Evolutionary conservation across 139 green algal genomes (phyloP).

Genomic region (Axilococcus clingmanii): DNA sequence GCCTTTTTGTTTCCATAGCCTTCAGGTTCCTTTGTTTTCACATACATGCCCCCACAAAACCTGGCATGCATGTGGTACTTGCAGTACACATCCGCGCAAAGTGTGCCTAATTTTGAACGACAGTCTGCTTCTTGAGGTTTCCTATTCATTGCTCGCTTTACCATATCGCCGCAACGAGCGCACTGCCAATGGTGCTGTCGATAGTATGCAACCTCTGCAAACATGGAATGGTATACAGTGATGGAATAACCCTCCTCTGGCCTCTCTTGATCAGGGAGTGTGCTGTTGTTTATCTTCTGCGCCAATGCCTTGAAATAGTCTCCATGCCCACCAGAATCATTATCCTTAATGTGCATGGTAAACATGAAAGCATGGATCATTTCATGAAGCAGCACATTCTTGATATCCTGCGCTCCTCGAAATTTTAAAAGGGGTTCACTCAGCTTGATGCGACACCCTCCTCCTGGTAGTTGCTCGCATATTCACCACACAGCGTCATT

Average conservation of each 20-base stretch:
- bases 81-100: conserved; percentile 43
- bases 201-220: conserved; percentile 51
- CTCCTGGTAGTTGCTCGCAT: conserved; percentile 33
- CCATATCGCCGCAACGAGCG: conserved; percentile 28
- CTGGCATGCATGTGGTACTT: conserved; percentile 44
- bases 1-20: conserved; percentile 5
- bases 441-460: conserved; percentile 61
- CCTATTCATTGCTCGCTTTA: conserved; percentile 58
- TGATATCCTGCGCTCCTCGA: conserved; percentile 56
- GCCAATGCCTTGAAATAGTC: conserved; percentile 44
- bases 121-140: conserved; percentile 58
- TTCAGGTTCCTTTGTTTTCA: conserved; percentile 36
- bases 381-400: conserved; percentile 59
- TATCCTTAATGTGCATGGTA: conserved; percentile 38
- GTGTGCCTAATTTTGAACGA: conserved; percentile 12
- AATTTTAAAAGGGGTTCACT: conserved; percentile 67
- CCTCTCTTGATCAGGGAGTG: conserved; percentile 37
- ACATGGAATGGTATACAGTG: conserved; percentile 51
- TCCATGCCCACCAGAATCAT: conserved; percentile 46
- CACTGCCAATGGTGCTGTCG: conserved; percentile 46
- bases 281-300: conserved; percentile 45
- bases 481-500: conserved; percentile 72
- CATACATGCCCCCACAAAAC: conserved; percentile 43
- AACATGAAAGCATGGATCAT: conserved; percentile 59
- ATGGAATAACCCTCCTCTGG: conserved; percentile 58